phyloP scores from a whole-genome alignment of 208 protist genomes.

The Trypanosoma grayi region DNA sequence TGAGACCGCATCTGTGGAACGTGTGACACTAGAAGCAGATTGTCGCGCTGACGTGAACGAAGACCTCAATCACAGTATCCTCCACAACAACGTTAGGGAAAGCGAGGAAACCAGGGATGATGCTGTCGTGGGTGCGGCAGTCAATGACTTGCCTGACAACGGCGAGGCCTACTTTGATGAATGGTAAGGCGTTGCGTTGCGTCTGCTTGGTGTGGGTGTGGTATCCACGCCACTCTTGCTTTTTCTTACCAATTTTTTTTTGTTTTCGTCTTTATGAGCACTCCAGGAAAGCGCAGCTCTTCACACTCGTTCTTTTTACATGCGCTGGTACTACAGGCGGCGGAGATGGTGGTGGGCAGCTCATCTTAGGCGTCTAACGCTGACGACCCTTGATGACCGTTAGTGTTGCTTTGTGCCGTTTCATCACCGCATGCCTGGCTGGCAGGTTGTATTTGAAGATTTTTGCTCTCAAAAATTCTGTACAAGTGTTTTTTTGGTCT shows the following conservation, averaged over 20 bases:
- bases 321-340: too few species aligned
- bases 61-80: background rate
- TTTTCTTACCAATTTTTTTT: conserved; percentile 10
- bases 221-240: background rate
- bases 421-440: too few species aligned
- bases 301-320: too few species aligned
- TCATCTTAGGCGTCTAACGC: too few species aligned
- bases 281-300: too few species aligned
- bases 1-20: background rate
- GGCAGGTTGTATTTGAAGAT: too few species aligned
- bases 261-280: conserved; percentile 10
- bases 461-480: too few species aligned
- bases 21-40: background rate
- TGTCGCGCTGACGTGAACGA: background rate
- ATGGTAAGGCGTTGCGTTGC: background rate
- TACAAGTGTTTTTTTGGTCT: too few species aligned
- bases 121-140: background rate
- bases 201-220: background rate
- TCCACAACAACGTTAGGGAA: background rate
- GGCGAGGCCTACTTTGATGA: background rate
- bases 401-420: too few species aligned
- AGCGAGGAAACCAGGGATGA: background rate
- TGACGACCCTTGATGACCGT: too few species aligned
- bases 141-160: background rate
- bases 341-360: too few species aligned